Percentiles rank a stretch among this genome's conserved stretches.
Evolutionary conservation across 2,329 filamentous ascomycete genomes (phyloP).

Genomic region (Didymella sp.): DNA sequence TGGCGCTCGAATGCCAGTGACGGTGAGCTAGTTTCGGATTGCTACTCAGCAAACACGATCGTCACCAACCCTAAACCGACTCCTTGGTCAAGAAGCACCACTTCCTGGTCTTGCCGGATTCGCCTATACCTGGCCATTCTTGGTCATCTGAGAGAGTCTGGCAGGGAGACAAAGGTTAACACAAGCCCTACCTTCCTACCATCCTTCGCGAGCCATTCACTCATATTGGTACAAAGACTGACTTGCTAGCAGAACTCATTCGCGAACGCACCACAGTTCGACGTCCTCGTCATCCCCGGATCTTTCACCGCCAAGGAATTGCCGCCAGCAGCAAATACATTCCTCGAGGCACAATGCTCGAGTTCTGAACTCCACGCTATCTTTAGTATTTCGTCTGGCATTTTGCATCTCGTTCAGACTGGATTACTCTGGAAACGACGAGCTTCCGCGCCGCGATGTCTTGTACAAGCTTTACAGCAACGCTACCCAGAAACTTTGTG

Average conservation of each 20-base stretch:
- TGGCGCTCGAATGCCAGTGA: conserved; percentile 47
- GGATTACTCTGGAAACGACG: conserved; percentile 37
- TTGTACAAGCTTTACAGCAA: conserved; percentile 37
- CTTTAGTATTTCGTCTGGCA: conserved; percentile 44
- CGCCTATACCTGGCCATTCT: conserved; percentile 38
- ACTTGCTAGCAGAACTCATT: conserved; percentile 43
- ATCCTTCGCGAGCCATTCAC: conserved; percentile 5
- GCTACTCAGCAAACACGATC: conserved; percentile 33
- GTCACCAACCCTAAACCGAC: conserved; percentile 29
- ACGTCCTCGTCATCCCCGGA: conserved; percentile 47
- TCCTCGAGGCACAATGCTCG: conserved; percentile 38
- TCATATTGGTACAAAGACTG: conserved; percentile 19
- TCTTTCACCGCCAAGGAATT: conserved; percentile 36
- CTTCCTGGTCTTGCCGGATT: conserved; percentile 45
- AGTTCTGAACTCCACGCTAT: conserved; percentile 36
- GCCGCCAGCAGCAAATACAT: conserved; percentile 31
- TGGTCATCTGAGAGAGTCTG: conserved; percentile 45
- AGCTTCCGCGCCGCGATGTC: conserved; percentile 36
- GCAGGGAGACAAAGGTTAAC: conserved; percentile 49
- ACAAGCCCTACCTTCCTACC: conserved; percentile 28
- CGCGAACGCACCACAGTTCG: conserved; percentile 44
- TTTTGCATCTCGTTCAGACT: conserved; percentile 39
- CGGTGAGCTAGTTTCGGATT: conserved; percentile 47
- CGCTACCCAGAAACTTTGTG: conserved; percentile 41
- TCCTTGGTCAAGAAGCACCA: conserved; percentile 43